These are phyloP conservation scores for Nannizziopsis arthrosporioides DNA, from an alignment of 2,329 filamentous ascomycete species.

Conservation along the genomic window DNA sequence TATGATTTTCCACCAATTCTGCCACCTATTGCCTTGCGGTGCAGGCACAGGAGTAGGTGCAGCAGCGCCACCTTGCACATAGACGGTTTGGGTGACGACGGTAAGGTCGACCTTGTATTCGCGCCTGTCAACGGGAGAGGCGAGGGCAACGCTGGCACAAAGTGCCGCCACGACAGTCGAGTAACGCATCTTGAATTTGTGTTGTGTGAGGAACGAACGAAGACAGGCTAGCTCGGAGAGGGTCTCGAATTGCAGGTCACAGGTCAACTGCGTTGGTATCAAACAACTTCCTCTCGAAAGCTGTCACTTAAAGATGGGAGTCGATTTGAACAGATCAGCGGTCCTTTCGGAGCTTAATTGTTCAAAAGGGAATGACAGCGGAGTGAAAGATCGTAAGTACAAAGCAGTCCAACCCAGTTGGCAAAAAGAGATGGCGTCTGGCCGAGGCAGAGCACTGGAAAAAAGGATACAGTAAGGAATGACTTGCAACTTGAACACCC, in stretches of 20 bases:
- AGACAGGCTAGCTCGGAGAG: neutral
- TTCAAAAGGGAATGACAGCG: neutral
- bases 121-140: conserved; percentile 27
- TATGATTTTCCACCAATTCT: neutral
- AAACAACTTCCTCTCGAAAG: conserved; percentile 30
- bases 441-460: conserved; percentile 21
- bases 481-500: conserved; percentile 16
- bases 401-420: conserved; percentile 4
- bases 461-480: conserved; percentile 11
- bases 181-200: conserved; percentile 21
- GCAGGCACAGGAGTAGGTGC: conserved; percentile 1
- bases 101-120: conserved; percentile 29
- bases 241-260: conserved; percentile 15
- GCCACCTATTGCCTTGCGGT: conserved; percentile 2
- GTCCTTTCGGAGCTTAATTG: neutral
- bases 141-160: conserved; percentile 26
- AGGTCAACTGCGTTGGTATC: conserved; percentile 24
- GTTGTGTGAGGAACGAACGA: neutral
- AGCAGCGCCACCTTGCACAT: conserved; percentile 12
- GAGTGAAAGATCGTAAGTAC: neutral
- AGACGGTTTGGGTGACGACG: conserved; percentile 27
- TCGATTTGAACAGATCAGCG: neutral
- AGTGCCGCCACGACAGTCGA: conserved; percentile 27
- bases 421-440: conserved; percentile 7
- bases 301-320: conserved; percentile 12